A percentile compares a stretch with the other conserved stretches of the same genome.
Evolutionary conservation across 345 rosid species (phyloP).

Genomic region (Sonneratia caseolaris): DNA sequence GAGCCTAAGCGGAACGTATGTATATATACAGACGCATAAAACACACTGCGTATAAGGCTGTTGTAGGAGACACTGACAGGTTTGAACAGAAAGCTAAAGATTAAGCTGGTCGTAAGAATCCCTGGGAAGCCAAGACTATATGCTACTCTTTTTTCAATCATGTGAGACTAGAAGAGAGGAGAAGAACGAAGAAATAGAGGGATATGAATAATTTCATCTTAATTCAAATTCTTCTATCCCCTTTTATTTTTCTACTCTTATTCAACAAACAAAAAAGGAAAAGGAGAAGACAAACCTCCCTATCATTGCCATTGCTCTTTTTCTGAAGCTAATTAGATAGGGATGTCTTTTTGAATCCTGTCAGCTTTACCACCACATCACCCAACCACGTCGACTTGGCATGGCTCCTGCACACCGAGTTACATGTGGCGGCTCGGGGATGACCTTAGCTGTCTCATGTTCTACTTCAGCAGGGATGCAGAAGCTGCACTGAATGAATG

Average conservation of each 20-base stretch:
- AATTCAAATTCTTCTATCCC: too few species aligned
- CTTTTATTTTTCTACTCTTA: too few species aligned
- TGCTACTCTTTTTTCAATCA: too few species aligned
- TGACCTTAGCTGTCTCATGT: neutral
- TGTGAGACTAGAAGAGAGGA: too few species aligned
- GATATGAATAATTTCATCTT: too few species aligned
- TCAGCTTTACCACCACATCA: conserved; percentile 10
- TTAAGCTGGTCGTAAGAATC: conserved; percentile 41
- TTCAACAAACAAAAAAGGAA: too few species aligned
- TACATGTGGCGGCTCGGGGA: neutral
- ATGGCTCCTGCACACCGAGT: neutral
- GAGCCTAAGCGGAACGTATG: neutral
- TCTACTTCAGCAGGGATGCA: too few species aligned
- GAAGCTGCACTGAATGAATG: too few species aligned
- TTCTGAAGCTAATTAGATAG: neutral
- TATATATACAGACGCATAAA: too few species aligned
- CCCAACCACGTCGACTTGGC: conserved; percentile 1
- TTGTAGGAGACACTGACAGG: conserved; percentile 47
- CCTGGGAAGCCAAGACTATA: conserved; percentile 73
- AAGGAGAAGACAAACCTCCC: neutral
- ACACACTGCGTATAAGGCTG: conserved; percentile 19
- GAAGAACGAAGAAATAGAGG: too few species aligned
- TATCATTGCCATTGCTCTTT: conserved; percentile 14
- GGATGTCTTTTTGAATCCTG: neutral
- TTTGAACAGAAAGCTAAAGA: conserved; percentile 54